Conservation (phyloP, 257 asterid species). For the Solanum gracilifrons region DNA sequence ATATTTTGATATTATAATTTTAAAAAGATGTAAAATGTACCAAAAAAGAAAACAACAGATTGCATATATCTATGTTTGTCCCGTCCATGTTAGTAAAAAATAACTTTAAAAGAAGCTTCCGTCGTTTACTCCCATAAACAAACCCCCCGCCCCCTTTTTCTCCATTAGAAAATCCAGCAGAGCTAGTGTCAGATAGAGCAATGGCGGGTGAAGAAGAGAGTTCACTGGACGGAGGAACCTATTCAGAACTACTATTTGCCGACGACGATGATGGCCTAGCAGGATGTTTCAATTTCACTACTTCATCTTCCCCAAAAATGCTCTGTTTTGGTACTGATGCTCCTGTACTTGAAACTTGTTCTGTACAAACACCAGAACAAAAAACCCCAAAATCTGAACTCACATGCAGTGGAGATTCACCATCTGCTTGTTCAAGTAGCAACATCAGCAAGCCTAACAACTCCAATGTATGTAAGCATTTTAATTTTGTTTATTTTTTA, state of each 20-base stretch:
- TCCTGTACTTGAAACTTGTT: not conserved
- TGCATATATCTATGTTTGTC: slow-evolving; percentile 1
- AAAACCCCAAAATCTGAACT: slow-evolving; percentile 23
- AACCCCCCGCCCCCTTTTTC: not conserved
- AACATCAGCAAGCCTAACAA: slow-evolving; percentile 7
- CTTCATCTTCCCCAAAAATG: slow-evolving; percentile 39
- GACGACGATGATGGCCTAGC: slow-evolving; percentile 22
- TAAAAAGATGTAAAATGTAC: too few species aligned
- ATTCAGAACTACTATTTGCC: slow-evolving; percentile 54
- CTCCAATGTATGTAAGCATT: not conserved
- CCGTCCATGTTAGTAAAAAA: not conserved
- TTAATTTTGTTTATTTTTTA: not conserved
- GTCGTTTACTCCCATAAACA: slow-evolving; percentile 22
- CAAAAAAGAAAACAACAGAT: slow-evolving; percentile 8
- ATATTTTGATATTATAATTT: too few species aligned
- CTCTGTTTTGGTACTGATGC: slow-evolving; percentile 48
- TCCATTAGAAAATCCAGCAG: not conserved
- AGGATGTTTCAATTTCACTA: slow-evolving; percentile 18
- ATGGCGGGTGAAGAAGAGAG: slow-evolving; percentile 47
- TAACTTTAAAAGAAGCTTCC: slow-evolving; percentile 19
- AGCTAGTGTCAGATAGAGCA: not conserved
- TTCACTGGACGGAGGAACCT: slow-evolving; percentile 35
- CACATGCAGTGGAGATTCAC: slow-evolving; percentile 40
- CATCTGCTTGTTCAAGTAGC: slow-evolving; percentile 18
- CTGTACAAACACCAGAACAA: not conserved